phyloP scores from a whole-genome alignment of 2,329 filamentous ascomycete genomes.

The Botryotinia convoluta region DNA sequence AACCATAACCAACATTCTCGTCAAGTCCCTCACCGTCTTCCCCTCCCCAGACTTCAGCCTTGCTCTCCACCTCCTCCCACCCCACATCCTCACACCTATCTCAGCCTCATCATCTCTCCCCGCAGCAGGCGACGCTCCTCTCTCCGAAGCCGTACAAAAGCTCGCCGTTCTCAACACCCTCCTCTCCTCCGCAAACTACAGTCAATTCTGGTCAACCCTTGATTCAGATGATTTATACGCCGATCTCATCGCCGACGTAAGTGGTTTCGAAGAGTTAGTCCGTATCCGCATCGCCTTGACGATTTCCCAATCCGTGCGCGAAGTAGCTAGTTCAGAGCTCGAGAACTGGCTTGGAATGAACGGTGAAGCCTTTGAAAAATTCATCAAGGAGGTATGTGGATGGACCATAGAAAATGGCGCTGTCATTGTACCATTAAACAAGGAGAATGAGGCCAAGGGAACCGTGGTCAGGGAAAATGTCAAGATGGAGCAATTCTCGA shows the following conservation, averaged over 20 bases:
- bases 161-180: slow-evolving; percentile 68
- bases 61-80: slow-evolving; percentile 87
- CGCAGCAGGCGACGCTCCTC: slow-evolving; percentile 59
- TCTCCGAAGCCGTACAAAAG: slow-evolving; percentile 81
- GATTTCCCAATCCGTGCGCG: slow-evolving; percentile 76
- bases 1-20: slow-evolving; percentile 97
- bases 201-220: slow-evolving; percentile 87
- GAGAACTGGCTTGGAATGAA: slow-evolving; percentile 75
- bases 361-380: slow-evolving; percentile 68
- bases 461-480: slow-evolving; percentile 94
- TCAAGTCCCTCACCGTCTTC: slow-evolving; percentile 97
- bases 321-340: slow-evolving; percentile 65
- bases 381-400: slow-evolving; percentile 79
- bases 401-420: slow-evolving; percentile 69
- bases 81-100: slow-evolving; percentile 67
- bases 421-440: slow-evolving; percentile 83
- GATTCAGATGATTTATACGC: slow-evolving; percentile 95
- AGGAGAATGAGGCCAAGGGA: slow-evolving; percentile 96
- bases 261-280: slow-evolving; percentile 92
- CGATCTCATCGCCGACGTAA: slow-evolving; percentile 89
- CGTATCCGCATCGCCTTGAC: slow-evolving; percentile 85
- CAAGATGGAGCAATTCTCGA: slow-evolving; percentile 79
- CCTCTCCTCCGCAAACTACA: slow-evolving; percentile 87
- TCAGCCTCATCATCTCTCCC: slow-evolving; percentile 48
- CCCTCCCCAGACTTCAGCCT: slow-evolving; percentile 94